Percentiles rank a stretch among this genome's conserved stretches.
phyloP scores from a whole-genome alignment of 257 asterid species.

The Phtheirospermum japonicum region DNA sequence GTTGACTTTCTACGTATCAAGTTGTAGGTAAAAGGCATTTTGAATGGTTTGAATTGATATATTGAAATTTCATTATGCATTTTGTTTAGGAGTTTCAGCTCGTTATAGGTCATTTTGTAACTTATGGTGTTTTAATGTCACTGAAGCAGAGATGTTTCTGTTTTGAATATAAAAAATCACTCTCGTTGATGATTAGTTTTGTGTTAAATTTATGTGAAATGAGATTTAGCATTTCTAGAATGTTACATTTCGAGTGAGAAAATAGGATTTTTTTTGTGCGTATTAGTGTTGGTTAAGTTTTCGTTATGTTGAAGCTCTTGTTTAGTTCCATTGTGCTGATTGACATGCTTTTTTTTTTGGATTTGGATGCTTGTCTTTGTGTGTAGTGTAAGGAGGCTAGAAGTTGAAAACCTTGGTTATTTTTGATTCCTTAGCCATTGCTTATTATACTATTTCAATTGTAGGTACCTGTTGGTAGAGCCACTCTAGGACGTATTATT shows the following conservation, averaged over 20 bases:
- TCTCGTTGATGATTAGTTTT: neutral
- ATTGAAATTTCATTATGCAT: neutral
- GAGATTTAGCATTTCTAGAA: conserved; percentile 5
- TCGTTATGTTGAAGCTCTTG: neutral
- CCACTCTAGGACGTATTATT: conserved; percentile 92
- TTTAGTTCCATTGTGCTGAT: neutral
- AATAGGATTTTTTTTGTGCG: neutral
- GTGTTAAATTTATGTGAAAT: neutral
- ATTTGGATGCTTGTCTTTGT: neutral
- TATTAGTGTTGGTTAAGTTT: neutral
- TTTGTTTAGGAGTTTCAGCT: neutral
- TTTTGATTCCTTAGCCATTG: neutral
- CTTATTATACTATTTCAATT: neutral
- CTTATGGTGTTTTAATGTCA: neutral
- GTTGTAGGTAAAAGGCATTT: neutral
- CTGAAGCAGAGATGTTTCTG: neutral
- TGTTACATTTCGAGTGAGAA: neutral
- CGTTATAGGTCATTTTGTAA: neutral
- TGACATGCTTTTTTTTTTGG: neutral
- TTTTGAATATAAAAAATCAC: neutral
- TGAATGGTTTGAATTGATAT: neutral
- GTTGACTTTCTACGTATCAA: neutral
- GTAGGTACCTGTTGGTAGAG: conserved; percentile 94
- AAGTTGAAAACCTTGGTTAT: neutral
- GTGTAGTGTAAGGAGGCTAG: neutral